Evolutionary conservation across 495 filamentous ascomycete species (phyloP), one percentile per base, ranked within the genome.

Genomic region (Talaromyces ruber): DNA sequence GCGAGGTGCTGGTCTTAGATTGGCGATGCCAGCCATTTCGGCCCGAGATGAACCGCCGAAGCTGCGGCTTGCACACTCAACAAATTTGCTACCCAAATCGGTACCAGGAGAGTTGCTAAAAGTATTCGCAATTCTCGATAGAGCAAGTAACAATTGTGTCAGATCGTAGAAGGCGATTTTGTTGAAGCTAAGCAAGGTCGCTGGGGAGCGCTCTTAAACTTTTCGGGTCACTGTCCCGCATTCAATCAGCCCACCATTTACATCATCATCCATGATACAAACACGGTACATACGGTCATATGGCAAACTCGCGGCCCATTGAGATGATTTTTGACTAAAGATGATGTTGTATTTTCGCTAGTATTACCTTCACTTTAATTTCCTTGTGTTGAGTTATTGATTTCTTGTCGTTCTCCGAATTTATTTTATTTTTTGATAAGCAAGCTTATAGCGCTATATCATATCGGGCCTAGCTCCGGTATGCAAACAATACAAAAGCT

Each of bases 1-100:
- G 24, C 61, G 67, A 24, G 69, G 55, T 29, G 75, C 74, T 45
- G 77, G 72, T 56, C 74, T 67, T n/a, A 76, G 60, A 39, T 70
- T 67, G 37, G 70, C 21, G 21, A 21, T 58, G 28, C 53, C 30
- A 56, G 53, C 37, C 53, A 58, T 63, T 21, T 30, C 51, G 51
- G 51, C 26, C 51, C 51, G 22, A 26, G 12, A 54, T 26, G 22
- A 6, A 25, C 14, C 51, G 51, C 51, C 24, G 51, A 14, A 26
- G 22, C 22, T 54, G 51, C 22, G 45, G 16, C 22, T 47, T 47
- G 18, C 43, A 21, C 34, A 6, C 8, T 16, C 5, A 39, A 12
- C 34, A 9, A 16, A 39, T 39, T 16, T 39, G 4, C 2, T 39
- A 16, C 34, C 34, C 4, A 39, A 39, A 1, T 39, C 30, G 9